Base-by-base conservation (phyloP, 2,329 filamentous ascomycete species). In the Arthrobotrys conoides region DNA sequence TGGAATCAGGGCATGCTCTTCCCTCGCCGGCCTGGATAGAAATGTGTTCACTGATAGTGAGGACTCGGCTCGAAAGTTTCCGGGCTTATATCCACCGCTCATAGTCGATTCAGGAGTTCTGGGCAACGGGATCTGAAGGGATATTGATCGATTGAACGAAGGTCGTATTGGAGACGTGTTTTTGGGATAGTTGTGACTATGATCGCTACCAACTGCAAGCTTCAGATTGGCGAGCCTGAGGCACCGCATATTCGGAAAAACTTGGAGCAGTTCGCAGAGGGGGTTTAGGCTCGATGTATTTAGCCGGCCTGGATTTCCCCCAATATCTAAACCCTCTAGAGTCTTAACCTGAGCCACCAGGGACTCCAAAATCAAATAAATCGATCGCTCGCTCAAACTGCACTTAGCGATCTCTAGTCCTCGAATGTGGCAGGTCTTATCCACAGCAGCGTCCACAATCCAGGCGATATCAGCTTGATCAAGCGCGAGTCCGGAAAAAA, bases 401-500 rank as follows among this genome's bases (percentile, higher is more conserved):
- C 91, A 92, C 53, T 89, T 87, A 64, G 90, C 90, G 69, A 92
- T 86, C 81, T 92, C 91, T 18, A 93, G 85, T 0, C 90, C 91
- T 59, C 91, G 88, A 67, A 93, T 86, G 81, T 91, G 89, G 71
- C 90, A 91, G 27, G 86, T 86, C 80, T 88, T 87, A 77, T 91
- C 89, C 0, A 90, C 90, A 9, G 90, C 89, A n/a, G 90, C 90
- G 80, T 90, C 90, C 53, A 92, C 89, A 55, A 84, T 82, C 80
- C 88, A 88, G 79, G 92, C 91, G 67, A 92, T 85, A 83, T 93
- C 91, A 0, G 89, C 89, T 68, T 93, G 91, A 48, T 90, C 90
- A n/a, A 93, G 87, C 76, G 89, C 87, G 78, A 92, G 91, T 12
- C 90, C 90, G 77, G 90, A 92, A 75, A 93, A 84, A 22, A 89